Conservation (phyloP, 305 asterid species). For the Withania somnifera region DNA sequence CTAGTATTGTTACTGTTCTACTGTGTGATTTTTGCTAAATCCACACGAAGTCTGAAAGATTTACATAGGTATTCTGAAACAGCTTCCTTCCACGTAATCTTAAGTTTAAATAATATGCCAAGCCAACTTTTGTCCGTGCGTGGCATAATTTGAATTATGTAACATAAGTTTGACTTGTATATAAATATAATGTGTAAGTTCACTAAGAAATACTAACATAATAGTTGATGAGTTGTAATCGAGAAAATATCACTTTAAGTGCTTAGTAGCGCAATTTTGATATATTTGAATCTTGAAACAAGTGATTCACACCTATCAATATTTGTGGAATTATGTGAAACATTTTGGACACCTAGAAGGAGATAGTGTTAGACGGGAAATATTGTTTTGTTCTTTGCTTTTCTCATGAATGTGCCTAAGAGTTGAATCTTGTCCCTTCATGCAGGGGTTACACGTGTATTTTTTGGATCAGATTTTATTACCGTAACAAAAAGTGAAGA, state of each 20-base stretch:
- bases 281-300: neutral
- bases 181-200: neutral
- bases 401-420: neutral
- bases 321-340: neutral
- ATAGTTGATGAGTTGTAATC: neutral
- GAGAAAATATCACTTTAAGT: neutral
- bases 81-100: neutral
- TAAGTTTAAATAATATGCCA: neutral
- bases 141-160: neutral
- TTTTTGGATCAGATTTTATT: constrained; percentile 81
- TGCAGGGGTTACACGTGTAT: constrained; percentile 72
- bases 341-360: neutral
- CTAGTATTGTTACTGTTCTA: neutral
- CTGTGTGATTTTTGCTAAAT: neutral
- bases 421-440: neutral
- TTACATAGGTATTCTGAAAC: neutral
- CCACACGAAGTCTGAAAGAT: neutral
- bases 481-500: constrained; percentile 83
- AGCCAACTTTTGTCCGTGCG: neutral
- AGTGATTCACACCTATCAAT: neutral
- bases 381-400: neutral
- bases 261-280: neutral
- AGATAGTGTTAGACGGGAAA: neutral
- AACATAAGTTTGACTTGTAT: neutral
- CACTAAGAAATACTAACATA: neutral